phyloP scores from a whole-genome alignment of 2,329 filamentous ascomycete species.

The Cladophialophora chaetospira region DNA sequence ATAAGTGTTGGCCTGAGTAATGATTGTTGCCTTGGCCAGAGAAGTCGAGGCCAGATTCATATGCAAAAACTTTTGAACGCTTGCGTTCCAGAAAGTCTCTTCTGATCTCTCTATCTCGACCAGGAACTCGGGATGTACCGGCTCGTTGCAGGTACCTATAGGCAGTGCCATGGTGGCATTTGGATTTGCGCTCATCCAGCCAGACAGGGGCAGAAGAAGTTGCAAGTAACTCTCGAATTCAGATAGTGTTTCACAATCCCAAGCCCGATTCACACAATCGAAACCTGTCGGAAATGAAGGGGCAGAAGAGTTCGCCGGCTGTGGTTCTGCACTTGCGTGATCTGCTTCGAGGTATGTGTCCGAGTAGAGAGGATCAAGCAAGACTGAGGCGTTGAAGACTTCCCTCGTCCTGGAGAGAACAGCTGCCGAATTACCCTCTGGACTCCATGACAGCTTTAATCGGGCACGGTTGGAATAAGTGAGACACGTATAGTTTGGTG shows the following conservation, averaged over 20 bases:
- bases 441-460: conserved; percentile 1
- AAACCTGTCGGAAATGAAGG: not conserved
- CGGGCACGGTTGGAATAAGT: not conserved
- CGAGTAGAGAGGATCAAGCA: not conserved
- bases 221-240: not conserved
- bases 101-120: not conserved
- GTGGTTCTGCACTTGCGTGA: not conserved
- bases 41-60: not conserved
- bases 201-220: not conserved
- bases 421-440: not conserved
- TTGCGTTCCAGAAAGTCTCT: not conserved
- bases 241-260: not conserved
- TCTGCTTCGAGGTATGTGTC: not conserved
- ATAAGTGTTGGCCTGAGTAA: not conserved
- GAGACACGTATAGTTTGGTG: not conserved
- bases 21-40: not conserved
- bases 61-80: not conserved
- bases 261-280: not conserved
- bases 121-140: not conserved
- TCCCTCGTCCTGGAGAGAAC: not conserved
- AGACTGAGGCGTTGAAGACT: not conserved
- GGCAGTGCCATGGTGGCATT: not conserved
- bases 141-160: not conserved
- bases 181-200: not conserved
- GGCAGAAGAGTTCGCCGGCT: not conserved